Percentiles rank a stretch among this genome's conserved stretches.
phyloP scores from a whole-genome alignment of 495 filamentous ascomycete genomes.

The Stereocaulon alpinum region DNA sequence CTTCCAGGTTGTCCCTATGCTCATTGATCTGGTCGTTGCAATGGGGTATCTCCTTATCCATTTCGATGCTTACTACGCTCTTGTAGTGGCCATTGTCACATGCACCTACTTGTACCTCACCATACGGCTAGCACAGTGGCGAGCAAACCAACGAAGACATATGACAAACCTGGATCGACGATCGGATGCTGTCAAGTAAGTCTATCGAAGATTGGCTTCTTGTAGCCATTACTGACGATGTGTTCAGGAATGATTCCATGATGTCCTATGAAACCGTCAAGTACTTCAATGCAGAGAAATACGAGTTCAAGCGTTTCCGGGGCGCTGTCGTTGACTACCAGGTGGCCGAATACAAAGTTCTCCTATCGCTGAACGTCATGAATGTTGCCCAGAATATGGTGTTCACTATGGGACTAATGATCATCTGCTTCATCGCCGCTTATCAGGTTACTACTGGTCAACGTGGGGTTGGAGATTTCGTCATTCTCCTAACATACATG shows the following conservation, averaged over 20 bases:
- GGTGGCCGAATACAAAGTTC: constrained; percentile 74
- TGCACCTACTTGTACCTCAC: constrained; percentile 94
- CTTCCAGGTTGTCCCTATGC: constrained; percentile 90
- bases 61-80: constrained; percentile 85
- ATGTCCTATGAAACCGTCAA: constrained; percentile 97
- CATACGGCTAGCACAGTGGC: constrained; percentile 88
- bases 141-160: constrained; percentile 76
- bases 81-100: constrained; percentile 83
- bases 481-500: constrained; percentile 77
- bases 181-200: constrained; percentile 83
- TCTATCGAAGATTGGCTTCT: background rate
- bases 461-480: constrained; percentile 67
- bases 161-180: constrained; percentile 92
- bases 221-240: background rate
- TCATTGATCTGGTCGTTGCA: constrained; percentile 80
- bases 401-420: constrained; percentile 80
- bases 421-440: constrained; percentile 75
- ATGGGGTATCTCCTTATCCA: constrained; percentile 71
- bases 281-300: constrained; percentile 94
- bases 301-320: constrained; percentile 82
- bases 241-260: constrained; percentile 78
- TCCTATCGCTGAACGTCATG: constrained; percentile 81
- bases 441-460: constrained; percentile 73
- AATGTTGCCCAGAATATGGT: constrained; percentile 90
- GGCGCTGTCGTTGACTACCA: constrained; percentile 74